These are phyloP conservation scores for Gossypium laxum DNA, from an alignment of 441 rosid genomes.

Conservation along the genomic window DNA sequence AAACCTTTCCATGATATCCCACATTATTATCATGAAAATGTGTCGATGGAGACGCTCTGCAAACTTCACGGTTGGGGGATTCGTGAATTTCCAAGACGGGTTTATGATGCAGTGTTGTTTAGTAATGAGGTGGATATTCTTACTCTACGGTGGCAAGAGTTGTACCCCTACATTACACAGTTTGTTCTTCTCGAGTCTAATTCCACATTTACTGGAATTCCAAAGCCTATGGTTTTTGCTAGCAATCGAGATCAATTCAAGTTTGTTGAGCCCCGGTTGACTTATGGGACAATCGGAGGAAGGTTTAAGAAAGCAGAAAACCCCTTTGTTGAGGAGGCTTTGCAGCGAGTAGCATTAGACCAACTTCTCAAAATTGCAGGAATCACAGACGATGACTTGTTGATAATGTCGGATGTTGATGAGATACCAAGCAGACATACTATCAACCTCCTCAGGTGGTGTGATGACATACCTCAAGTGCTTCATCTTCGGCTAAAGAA, in stretches of 20 bases:
- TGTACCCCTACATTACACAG: conserved; percentile 69
- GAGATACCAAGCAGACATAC: conserved; percentile 93
- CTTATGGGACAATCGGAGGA: conserved; percentile 71
- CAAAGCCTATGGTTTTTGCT: conserved; percentile 59
- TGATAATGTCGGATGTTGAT: conserved; percentile 91
- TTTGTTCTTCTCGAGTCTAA: conserved; percentile 81
- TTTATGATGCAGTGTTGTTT: conserved; percentile 74
- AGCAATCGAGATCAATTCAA: conserved; percentile 54
- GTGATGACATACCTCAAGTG: conserved; percentile 60
- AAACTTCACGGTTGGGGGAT: conserved; percentile 82
- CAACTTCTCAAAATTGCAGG: conserved; percentile 77
- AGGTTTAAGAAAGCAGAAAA: conserved; percentile 70
- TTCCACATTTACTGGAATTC: conserved; percentile 66
- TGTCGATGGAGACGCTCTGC: conserved; percentile 64
- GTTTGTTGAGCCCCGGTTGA: conserved; percentile 68
- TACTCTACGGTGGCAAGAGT: conserved; percentile 66
- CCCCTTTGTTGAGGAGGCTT: conserved; percentile 80
- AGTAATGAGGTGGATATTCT: conserved; percentile 81
- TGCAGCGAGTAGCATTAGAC: conserved; percentile 76
- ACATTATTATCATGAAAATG: conserved; percentile 70
- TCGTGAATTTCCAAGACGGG: conserved; percentile 71
- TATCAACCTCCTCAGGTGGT: conserved; percentile 83
- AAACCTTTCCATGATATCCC: conserved; percentile 69
- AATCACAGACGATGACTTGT: conserved; percentile 75
- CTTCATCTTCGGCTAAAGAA: conserved; percentile 75